Evolutionary conservation across 495 filamentous ascomycete genomes (phyloP).

Genomic region (Beverwykella pulmonaria): DNA sequence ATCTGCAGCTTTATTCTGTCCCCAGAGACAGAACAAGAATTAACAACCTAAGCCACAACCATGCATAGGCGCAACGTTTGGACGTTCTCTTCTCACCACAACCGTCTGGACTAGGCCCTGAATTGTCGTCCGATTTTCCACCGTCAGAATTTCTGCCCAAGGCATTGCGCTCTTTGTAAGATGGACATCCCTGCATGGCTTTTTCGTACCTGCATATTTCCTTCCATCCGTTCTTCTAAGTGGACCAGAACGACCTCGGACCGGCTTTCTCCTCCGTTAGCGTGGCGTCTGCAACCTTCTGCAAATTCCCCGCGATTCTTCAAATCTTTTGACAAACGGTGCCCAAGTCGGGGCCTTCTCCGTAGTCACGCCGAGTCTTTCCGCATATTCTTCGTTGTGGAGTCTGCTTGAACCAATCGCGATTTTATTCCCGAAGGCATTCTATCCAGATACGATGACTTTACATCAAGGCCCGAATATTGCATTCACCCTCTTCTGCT

Average conservation of each 20-base stretch:
- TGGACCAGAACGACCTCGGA: background rate
- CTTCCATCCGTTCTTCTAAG: background rate
- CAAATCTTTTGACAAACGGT: background rate
- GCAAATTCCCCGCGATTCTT: background rate
- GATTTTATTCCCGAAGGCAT: too few relatives aligned
- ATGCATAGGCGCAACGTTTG: background rate
- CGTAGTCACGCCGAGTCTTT: background rate
- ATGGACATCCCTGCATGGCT: background rate
- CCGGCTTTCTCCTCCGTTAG: background rate
- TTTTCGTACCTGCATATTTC: constrained; percentile 10
- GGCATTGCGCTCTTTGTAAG: background rate
- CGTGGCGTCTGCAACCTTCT: background rate
- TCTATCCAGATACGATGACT: background rate
- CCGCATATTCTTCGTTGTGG: background rate
- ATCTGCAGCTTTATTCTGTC: background rate
- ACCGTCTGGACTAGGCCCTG: background rate
- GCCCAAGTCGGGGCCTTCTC: background rate
- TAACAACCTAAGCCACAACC: background rate
- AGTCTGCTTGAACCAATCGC: too few relatives aligned
- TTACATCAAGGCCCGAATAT: background rate
- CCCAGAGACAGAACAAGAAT: background rate
- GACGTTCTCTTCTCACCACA: background rate
- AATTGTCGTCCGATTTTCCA: background rate
- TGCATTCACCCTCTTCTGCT: background rate
- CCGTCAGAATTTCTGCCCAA: background rate